phyloP scores from a whole-genome alignment of 2,329 filamentous ascomycete species.

The Neonectria faginata region DNA sequence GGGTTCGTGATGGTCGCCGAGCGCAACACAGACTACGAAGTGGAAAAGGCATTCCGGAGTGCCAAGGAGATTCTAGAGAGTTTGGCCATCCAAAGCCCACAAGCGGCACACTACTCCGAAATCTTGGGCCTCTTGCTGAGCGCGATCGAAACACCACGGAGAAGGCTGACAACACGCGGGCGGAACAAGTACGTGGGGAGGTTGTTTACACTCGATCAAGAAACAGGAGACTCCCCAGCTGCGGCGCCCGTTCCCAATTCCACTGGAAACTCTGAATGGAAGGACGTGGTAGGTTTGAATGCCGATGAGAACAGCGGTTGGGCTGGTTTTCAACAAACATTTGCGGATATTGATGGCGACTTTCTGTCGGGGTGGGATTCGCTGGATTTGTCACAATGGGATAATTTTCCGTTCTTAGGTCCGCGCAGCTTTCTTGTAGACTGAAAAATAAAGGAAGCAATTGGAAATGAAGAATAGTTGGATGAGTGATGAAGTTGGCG shows the following conservation, averaged over 20 bases:
- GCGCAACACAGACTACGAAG: conserved; percentile 56
- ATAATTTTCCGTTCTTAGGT: conserved; percentile 39
- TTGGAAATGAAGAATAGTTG: background rate
- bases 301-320: conserved; percentile 12
- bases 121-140: conserved; percentile 62
- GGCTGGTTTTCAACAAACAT: conserved; percentile 15
- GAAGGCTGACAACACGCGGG: conserved; percentile 32
- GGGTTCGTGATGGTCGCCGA: conserved; percentile 68
- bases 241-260: background rate
- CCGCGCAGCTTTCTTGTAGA: conserved; percentile 24
- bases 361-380: conserved; percentile 42
- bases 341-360: conserved; percentile 31
- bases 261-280: background rate
- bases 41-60: conserved; percentile 61
- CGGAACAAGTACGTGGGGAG: conserved; percentile 42
- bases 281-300: background rate
- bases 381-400: conserved; percentile 43
- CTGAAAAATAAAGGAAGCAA: conserved; percentile 2
- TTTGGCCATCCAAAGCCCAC: conserved; percentile 62
- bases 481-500: background rate
- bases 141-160: conserved; percentile 51
- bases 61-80: conserved; percentile 62
- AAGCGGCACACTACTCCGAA: conserved; percentile 68
- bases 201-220: conserved; percentile 35
- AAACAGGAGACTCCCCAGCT: background rate